These are phyloP conservation scores for Tetraselmis chui DNA, from an alignment of 139 green algal species.

Conservation along the genomic window DNA sequence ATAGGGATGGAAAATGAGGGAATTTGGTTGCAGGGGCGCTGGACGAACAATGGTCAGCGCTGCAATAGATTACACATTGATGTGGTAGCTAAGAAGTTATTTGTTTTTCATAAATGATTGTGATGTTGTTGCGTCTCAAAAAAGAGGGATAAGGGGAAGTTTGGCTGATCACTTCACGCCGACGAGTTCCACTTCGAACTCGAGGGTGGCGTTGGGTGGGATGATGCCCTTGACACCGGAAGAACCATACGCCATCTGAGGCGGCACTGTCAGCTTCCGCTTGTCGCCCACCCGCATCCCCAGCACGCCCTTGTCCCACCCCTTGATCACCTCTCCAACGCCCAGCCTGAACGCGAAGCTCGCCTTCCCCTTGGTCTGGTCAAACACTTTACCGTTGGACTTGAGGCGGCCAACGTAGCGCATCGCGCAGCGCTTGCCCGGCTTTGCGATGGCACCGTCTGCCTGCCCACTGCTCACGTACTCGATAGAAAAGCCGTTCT, in stretches of 20 bases:
- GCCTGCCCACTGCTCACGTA: constrained; percentile 34
- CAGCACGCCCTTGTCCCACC: constrained; percentile 76
- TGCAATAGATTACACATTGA: no score
- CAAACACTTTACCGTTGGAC: constrained; percentile 80
- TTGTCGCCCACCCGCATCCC: constrained; percentile 91
- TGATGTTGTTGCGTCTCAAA: no score
- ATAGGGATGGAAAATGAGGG: no score
- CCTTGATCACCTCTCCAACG: constrained; percentile 73
- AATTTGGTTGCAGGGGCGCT: no score
- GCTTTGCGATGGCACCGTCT: constrained; percentile 34
- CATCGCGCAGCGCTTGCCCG: constrained; percentile 34
- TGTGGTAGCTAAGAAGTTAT: no score
- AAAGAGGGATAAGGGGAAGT: constrained; percentile 25
- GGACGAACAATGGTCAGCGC: no score
- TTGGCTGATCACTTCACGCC: constrained; percentile 42
- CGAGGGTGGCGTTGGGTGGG: constrained; percentile 62
- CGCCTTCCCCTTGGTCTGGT: constrained; percentile 58
- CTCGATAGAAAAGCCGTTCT: constrained; percentile 76
- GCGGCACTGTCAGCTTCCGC: constrained; percentile 62
- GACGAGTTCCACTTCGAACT: constrained; percentile 77
- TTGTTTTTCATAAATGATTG: no score
- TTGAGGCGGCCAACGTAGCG: constrained; percentile 74
- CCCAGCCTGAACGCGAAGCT: constrained; percentile 80
- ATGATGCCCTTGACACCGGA: constrained; percentile 50
- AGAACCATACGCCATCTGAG: constrained; percentile 67